These are phyloP conservation scores for Atkinsonella hypoxylon DNA, from an alignment of 2,329 filamentous ascomycete genomes.

Conservation along the genomic window DNA sequence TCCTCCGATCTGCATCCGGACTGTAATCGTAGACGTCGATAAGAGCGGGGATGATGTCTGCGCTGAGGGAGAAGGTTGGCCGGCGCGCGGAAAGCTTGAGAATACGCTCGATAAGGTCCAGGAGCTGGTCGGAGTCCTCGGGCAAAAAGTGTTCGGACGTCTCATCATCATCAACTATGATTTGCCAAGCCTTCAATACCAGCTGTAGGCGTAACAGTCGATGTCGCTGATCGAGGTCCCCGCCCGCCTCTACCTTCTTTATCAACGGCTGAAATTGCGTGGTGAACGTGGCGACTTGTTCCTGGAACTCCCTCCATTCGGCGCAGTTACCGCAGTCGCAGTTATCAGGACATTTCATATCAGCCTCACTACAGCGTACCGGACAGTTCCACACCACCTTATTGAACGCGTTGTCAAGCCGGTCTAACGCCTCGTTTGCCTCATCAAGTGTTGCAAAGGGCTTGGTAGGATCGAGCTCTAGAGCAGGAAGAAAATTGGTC, in stretches of 20 bases:
- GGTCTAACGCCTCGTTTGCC: conserved; percentile 2
- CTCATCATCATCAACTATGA: neutral
- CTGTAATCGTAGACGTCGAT: conserved; percentile 3
- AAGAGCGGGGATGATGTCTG: conserved; percentile 2
- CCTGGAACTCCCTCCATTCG: neutral
- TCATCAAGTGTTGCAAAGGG: conserved; percentile 1
- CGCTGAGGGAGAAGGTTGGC: conserved; percentile 2
- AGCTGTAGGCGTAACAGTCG: neutral
- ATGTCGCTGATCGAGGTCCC: neutral
- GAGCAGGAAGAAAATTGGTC: neutral
- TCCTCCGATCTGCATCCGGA: neutral
- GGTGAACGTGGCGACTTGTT: neutral
- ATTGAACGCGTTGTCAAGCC: conserved; percentile 2
- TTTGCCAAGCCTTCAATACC: conserved; percentile 1
- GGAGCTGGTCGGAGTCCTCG: conserved; percentile 1
- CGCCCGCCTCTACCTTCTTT: neutral
- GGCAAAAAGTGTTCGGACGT: neutral
- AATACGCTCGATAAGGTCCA: conserved; percentile 3
- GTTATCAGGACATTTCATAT: neutral
- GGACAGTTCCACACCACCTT: neutral
- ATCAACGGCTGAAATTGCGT: neutral
- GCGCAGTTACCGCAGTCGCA: neutral
- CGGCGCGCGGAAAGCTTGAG: neutral
- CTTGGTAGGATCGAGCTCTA: neutral
- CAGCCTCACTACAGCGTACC: neutral